These are phyloP conservation scores for Syzygium malaccense DNA, from an alignment of 441 rosid species.

Conservation along the genomic window DNA sequence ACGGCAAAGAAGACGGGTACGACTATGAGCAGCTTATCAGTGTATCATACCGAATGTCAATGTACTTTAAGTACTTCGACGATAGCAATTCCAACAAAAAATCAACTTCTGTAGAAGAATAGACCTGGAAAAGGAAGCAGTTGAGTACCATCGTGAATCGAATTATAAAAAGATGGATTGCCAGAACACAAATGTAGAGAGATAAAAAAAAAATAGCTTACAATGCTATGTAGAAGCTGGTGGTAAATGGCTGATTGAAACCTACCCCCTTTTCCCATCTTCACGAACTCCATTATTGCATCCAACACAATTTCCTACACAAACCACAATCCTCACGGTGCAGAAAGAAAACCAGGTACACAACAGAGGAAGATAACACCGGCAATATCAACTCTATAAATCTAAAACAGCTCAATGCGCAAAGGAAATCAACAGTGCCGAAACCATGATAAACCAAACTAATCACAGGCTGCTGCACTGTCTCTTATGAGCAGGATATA, in stretches of 20 bases:
- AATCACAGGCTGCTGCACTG: not conserved
- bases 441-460: not conserved
- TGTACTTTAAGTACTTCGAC: conserved; percentile 70
- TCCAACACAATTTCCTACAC: conserved; percentile 73
- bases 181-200: not conserved
- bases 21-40: not conserved
- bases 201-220: conserved; percentile 20
- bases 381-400: not conserved
- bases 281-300: conserved; percentile 78
- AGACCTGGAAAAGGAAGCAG: conserved; percentile 34
- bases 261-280: conserved; percentile 58
- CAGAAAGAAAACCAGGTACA: not conserved
- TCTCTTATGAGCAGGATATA: not conserved
- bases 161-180: not conserved
- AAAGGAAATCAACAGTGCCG: not conserved
- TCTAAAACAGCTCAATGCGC: not conserved
- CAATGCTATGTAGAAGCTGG: conserved; percentile 51
- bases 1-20: not conserved
- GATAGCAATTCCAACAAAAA: conserved; percentile 40
- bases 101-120: conserved; percentile 32
- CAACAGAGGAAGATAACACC: not conserved
- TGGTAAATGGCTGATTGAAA: conserved; percentile 72
- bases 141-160: not conserved
- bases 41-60: conserved; percentile 61
- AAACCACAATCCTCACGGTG: not conserved